Conservation (phyloP, 2,329 filamentous ascomycete species). For the Botrytis porri region DNA sequence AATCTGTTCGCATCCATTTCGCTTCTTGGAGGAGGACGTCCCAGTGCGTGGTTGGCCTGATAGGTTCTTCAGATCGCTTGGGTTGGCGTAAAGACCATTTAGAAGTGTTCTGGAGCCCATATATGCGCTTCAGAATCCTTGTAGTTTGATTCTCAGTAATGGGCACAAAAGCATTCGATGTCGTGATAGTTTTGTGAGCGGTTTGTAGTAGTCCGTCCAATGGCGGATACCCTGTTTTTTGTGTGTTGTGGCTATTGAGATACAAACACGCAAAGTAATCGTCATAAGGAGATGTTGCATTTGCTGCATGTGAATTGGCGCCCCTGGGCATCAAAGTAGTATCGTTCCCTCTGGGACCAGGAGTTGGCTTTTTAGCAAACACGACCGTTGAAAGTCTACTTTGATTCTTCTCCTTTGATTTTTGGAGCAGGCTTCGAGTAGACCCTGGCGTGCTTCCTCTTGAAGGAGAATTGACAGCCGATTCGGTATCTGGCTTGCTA, state of each 20-base stretch:
- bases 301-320: constrained; percentile 19
- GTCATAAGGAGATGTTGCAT: constrained; percentile 40
- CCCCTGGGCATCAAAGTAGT: constrained; percentile 21
- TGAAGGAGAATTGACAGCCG: constrained; percentile 31
- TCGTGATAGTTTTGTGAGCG: constrained; percentile 86
- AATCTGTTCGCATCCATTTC: constrained; percentile 98
- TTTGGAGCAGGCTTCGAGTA: constrained; percentile 38
- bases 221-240: constrained; percentile 61
- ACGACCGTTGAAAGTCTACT: constrained; percentile 72
- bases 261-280: constrained; percentile 65
- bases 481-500: constrained; percentile 27
- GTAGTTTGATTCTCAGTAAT: constrained; percentile 86
- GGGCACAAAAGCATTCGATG: constrained; percentile 76
- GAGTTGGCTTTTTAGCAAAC: constrained; percentile 65
- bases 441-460: constrained; percentile 46
- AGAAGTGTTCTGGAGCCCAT: constrained; percentile 84
- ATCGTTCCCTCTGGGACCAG: constrained; percentile 42
- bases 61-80: constrained; percentile 78
- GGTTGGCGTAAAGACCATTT: constrained; percentile 91
- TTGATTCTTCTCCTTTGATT: constrained; percentile 54
- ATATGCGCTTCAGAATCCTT: constrained; percentile 80
- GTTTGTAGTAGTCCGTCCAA: constrained; percentile 72
- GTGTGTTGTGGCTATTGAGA: constrained; percentile 52
- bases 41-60: constrained; percentile 73
- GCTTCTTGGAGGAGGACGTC: constrained; percentile 86